A percentile compares a stretch with the other conserved stretches of the same genome.
These are phyloP conservation scores for Arthrobotrys conoides DNA, from an alignment of 2,329 filamentous ascomycete species.

Conservation along the genomic window DNA sequence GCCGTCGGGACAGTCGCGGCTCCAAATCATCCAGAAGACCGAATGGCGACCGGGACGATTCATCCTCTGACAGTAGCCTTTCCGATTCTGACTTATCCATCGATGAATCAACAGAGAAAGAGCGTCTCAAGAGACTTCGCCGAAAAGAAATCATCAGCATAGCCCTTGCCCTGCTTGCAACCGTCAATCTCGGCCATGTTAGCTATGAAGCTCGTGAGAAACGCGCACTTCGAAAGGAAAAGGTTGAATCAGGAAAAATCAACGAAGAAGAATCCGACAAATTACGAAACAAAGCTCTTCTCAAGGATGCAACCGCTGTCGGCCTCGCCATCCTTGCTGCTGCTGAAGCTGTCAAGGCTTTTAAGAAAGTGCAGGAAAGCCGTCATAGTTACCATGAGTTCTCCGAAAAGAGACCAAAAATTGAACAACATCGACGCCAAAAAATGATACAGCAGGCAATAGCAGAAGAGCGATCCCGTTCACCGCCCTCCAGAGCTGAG, in stretches of 20 bases:
- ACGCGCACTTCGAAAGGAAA: constrained; percentile 44
- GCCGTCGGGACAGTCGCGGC: constrained; percentile 35
- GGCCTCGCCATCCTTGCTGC: constrained; percentile 55
- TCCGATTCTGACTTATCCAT: constrained; percentile 56
- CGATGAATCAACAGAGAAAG: constrained; percentile 43
- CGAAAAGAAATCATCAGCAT: constrained; percentile 55
- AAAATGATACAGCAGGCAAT: constrained; percentile 27
- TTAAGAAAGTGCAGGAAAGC: constrained; percentile 30
- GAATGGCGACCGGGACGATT: constrained; percentile 5
- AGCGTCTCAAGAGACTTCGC: constrained; percentile 46
- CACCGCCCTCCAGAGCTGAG: neutral
- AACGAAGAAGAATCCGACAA: constrained; percentile 45
- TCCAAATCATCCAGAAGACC: constrained; percentile 19
- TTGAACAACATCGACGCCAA: constrained; percentile 50
- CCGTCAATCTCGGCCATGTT: constrained; percentile 49
- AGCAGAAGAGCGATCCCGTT: constrained; percentile 6
- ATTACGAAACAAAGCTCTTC: constrained; percentile 37
- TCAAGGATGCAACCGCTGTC: constrained; percentile 52
- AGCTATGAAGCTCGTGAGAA: constrained; percentile 54
- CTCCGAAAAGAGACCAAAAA: constrained; percentile 28
- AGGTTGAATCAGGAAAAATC: constrained; percentile 53
- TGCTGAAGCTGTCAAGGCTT: constrained; percentile 47
- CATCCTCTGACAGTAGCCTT: constrained; percentile 53
- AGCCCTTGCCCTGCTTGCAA: constrained; percentile 55
- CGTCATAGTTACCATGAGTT: constrained; percentile 39